Evolutionary conservation across 2,329 filamentous ascomycete species (phyloP), one percentile per base, ranked within the genome.

Genomic region (Neofusicoccum parvum): DNA sequence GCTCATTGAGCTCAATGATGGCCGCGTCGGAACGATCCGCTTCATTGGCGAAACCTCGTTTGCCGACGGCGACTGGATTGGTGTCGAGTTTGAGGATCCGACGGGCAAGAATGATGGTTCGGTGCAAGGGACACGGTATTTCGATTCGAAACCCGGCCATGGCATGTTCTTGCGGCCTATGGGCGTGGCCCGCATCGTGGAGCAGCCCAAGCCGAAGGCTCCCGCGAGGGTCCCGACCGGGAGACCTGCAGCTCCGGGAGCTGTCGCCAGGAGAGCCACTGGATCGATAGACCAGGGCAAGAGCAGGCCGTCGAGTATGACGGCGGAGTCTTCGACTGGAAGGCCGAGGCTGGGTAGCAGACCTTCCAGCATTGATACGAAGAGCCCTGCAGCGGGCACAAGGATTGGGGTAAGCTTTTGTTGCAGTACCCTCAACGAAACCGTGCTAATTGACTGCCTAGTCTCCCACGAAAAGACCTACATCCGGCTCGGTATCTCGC

Each of bases 81-180:
- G 94, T 69, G 87, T 98, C 67, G 94, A 97, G 81, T 86, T 98
- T 65, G 88, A 92, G 62, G 90, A 92, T 53, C 83, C 89, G 62
- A 87, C 86, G 20, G 94, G 95, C 37, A 98, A 98, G 82, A 98
- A 98, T 72, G 92, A 98, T 83, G 94, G 94, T 69, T 90, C 91
- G 64, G 92, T 98, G 53, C 87, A 94, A 77, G 94, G 92, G 68
- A 87, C 92, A 74, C 85, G 92, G 20, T 98, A 98, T 76, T 98
- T 97, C 72, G 88, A 94, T 58, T 98, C 94, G 71, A 76, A 83
- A 56, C 79, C 82, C 50, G 79, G 85, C 75, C 78, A 89, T 86
- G 87, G 92, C 83, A 95, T 99, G 87, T 98, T 99, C 73, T 86
- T 97, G 64, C 87, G 92, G 68, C 89, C 92, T 36, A 81, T 86